These are phyloP conservation scores for Vigna hirtella DNA, from an alignment of 306 rosid genomes.

Conservation along the genomic window DNA sequence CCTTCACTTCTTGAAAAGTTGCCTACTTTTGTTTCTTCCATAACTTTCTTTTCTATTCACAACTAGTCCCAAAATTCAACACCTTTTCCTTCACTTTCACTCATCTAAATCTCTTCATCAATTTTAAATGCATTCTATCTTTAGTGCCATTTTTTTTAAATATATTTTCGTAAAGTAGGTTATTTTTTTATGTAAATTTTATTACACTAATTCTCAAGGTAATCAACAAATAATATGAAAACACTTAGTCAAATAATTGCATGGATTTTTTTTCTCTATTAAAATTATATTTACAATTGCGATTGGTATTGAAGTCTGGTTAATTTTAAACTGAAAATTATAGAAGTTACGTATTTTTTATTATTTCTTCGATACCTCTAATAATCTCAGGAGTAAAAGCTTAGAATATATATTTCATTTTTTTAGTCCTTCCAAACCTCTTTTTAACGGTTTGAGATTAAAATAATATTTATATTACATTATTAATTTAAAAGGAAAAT, in stretches of 20 bases:
- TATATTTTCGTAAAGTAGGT: background rate
- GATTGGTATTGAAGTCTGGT: background rate
- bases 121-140: background rate
- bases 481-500: background rate
- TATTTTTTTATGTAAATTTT: background rate
- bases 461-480: background rate
- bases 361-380: too few relatives aligned
- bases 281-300: background rate
- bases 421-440: too few relatives aligned
- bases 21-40: constrained; percentile 49
- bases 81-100: constrained; percentile 53
- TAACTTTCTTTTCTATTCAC: constrained; percentile 33
- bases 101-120: constrained; percentile 4
- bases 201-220: background rate
- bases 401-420: too few relatives aligned
- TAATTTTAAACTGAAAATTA: background rate
- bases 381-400: too few relatives aligned
- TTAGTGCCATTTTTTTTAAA: background rate
- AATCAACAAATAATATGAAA: background rate
- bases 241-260: too few relatives aligned
- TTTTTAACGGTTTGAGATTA: too few relatives aligned
- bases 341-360: too few relatives aligned
- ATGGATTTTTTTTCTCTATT: too few relatives aligned
- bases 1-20: constrained; percentile 50
- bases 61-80: constrained; percentile 45